A percentile compares a stretch with the other conserved stretches of the same genome.
These are phyloP conservation scores for Beauveria scarabaeidicola DNA, from an alignment of 2,329 filamentous ascomycete genomes.

Conservation along the genomic window DNA sequence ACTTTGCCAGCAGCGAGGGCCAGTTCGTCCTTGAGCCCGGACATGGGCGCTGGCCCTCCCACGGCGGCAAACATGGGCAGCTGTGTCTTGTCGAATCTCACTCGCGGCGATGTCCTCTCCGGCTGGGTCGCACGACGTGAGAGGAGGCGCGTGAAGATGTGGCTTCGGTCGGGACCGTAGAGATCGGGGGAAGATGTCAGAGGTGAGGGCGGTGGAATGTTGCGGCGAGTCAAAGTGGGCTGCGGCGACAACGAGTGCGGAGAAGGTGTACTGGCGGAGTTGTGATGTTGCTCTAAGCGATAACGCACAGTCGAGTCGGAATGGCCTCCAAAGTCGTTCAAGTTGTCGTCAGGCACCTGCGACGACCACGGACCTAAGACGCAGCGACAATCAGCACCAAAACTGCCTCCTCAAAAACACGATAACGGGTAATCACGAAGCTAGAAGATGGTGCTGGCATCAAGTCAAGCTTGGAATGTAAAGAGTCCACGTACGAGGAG, in stretches of 20 bases:
- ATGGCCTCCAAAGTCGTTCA: neutral
- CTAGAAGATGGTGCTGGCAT: neutral
- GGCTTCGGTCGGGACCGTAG: constrained; percentile 8
- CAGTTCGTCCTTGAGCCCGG: constrained; percentile 42
- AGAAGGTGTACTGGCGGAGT: constrained; percentile 13
- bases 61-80: constrained; percentile 31
- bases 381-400: neutral
- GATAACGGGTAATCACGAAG: neutral
- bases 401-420: neutral
- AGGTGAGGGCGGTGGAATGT: constrained; percentile 15
- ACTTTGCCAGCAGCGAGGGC: constrained; percentile 42
- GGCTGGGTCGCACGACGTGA: neutral
- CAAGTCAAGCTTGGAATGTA: neutral
- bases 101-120: constrained; percentile 13
- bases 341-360: constrained; percentile 6
- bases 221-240: constrained; percentile 19
- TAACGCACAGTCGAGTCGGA: neutral
- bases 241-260: constrained; percentile 26
- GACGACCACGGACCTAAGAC: constrained; percentile 11
- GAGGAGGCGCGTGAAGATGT: constrained; percentile 10
- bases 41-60: constrained; percentile 14
- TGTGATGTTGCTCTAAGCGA: neutral
- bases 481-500: constrained; percentile 25
- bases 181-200: constrained; percentile 1
- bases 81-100: constrained; percentile 32